A percentile compares a stretch with the other conserved stretches of the same genome.
Conservation (phyloP, 768 basidiomycete genomes). For the Inosperma sp. region DNA sequence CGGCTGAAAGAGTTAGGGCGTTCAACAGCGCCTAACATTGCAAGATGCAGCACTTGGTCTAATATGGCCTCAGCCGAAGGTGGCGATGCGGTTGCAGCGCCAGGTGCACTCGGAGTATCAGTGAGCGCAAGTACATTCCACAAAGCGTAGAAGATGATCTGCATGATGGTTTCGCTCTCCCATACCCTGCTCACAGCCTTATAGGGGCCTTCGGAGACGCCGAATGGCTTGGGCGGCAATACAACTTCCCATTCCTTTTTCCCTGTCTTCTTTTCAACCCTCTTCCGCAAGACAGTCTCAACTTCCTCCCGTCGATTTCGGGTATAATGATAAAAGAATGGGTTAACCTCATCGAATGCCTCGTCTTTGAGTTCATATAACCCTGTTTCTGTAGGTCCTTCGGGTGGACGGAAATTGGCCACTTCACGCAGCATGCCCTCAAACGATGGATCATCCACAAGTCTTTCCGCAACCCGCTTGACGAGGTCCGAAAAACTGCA, state of each 20-base stretch:
- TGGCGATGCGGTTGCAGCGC: constrained; percentile 39
- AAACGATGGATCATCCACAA: constrained; percentile 79
- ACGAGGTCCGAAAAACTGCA: constrained; percentile 88
- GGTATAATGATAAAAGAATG: constrained; percentile 94
- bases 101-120: constrained; percentile 34
- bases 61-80: constrained; percentile 85
- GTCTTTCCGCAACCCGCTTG: constrained; percentile 85
- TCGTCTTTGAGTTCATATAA: constrained; percentile 86
- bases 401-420: constrained; percentile 78
- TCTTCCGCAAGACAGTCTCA: constrained; percentile 63
- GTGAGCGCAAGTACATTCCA: constrained; percentile 69
- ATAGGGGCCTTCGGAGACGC: constrained; percentile 66
- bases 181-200: constrained; percentile 56
- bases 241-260: constrained; percentile 54
- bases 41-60: constrained; percentile 81
- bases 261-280: constrained; percentile 59
- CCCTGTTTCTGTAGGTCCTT: constrained; percentile 71
- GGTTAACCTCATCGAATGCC: constrained; percentile 82
- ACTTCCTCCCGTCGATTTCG: constrained; percentile 92
- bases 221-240: constrained; percentile 67
- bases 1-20: constrained; percentile 57
- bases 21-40: constrained; percentile 82
- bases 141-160: constrained; percentile 79
- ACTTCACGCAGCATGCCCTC: constrained; percentile 75
- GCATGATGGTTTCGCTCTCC: constrained; percentile 66